Conservation (phyloP, 805 yeast species). For the Yarrowia phangngaensis region DNA sequence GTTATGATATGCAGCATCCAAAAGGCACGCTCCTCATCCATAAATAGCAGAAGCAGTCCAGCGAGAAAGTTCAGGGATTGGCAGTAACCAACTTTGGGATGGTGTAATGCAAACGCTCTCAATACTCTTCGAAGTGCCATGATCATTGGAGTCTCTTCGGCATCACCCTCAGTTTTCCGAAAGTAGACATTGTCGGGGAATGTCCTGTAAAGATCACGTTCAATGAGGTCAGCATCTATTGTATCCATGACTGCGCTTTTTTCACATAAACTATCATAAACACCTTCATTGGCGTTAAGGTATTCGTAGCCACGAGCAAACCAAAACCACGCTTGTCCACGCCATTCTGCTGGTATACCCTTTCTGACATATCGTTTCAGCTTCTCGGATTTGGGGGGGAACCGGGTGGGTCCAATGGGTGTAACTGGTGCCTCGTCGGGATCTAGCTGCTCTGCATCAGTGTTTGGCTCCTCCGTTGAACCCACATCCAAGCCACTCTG, state of each 20-base stretch:
- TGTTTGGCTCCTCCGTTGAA: slow-evolving; percentile 38
- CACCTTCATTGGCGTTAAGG: slow-evolving; percentile 63
- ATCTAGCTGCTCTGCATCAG: slow-evolving; percentile 13
- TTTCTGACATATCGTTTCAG: slow-evolving; percentile 71
- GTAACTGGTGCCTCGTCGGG: slow-evolving; percentile 8
- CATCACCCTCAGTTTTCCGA: slow-evolving; percentile 42
- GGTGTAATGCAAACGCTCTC: slow-evolving; percentile 76
- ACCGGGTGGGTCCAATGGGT: slow-evolving; percentile 49
- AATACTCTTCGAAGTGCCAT: slow-evolving; percentile 74
- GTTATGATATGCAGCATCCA: slow-evolving; percentile 96
- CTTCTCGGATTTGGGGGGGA: slow-evolving; percentile 75
- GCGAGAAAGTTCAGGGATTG: slow-evolving; percentile 92
- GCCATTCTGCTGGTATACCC: slow-evolving; percentile 96
- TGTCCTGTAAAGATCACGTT: slow-evolving; percentile 87
- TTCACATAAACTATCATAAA: slow-evolving; percentile 64
- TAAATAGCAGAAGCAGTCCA: slow-evolving; percentile 74
- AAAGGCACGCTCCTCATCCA: slow-evolving; percentile 86
- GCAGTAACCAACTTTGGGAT: slow-evolving; percentile 91
- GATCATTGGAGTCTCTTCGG: slow-evolving; percentile 60
- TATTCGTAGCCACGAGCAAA: slow-evolving; percentile 82
- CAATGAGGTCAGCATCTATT: slow-evolving; percentile 86
- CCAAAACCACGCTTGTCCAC: slow-evolving; percentile 96
- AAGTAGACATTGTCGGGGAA: slow-evolving; percentile 91
- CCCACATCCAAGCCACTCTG: slow-evolving; percentile 58
- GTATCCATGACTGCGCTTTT: slow-evolving; percentile 54